Evolutionary conservation across 176 grass and related monocot species (phyloP), one percentile per base, ranked within the genome.

Genomic region (Panicum miliaceum): DNA sequence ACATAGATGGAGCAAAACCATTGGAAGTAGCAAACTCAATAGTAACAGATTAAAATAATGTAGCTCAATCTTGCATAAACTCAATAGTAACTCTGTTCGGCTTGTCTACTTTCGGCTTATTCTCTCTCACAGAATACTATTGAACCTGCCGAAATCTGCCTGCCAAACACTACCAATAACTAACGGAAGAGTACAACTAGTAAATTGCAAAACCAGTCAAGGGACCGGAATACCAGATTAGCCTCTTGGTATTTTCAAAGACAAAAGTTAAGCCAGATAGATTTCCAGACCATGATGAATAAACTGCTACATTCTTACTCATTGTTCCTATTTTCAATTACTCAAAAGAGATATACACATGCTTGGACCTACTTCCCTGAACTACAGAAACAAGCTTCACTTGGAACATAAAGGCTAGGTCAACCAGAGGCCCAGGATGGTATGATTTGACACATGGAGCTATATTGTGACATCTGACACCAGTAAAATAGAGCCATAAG

Each of bases 1-100:
- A 47, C n/a, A 80, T 5, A 85, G 59, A 1, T 25, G 59, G 18
- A n/a, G 34, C 41, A 40, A 64, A 74, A 67, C 8, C 27, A 59
- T 27, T 19, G 12, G 25, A 20, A 71, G 32, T 34, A 22, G 5
- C 41, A 63, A 7, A 50, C 2, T 52, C 9, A 65, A 66, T 2
- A 27, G 12, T 81, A 2, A 12, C 12, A 52, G 20, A 48, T 62
- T 53, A 16, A 53, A 38, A 13, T 53, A 20, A 75, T 76, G 50
- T 8, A 76, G 35, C 35, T 73, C 10, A 23, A 72, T 73, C 34
- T 41, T 73, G 10, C 16, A 32, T 73, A 26, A 64, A 86, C n/a
- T n/a, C n/a, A n/a, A n/a, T n/a, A n/a, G n/a, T n/a, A n/a, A n/a
- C n/a, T n/a, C n/a, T n/a, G n/a, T n/a, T n/a, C n/a, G n/a, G n/a